Evolutionary conservation across 2,329 filamentous ascomycete genomes (phyloP), one percentile per base, ranked within the genome.

Genomic region (Podosphaera fusca): DNA sequence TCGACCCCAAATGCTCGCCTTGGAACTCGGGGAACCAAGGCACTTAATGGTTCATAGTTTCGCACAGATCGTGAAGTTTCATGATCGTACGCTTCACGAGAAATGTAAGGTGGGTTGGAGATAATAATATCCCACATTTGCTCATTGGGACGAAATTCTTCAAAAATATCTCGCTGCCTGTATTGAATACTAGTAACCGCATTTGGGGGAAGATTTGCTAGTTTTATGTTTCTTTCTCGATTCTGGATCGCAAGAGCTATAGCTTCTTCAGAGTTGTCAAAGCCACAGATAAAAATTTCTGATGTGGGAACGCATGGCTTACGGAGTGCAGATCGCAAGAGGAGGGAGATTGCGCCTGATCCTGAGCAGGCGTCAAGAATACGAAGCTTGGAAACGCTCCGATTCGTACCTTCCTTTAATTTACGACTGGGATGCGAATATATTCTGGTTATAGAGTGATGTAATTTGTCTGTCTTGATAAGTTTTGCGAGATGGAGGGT

Each of bases 101-200:
- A 94, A 55, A 96, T 82, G 67, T 96, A 96, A 0, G 92, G 92
- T 14, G 92, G 92, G 65, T 98, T 98, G 1, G 85, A 85, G 40
- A 92, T 77, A 1, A 98, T 69, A 3, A 96, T 70, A 58, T 68
- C 64, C 50, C 58, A 60, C 31, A 38, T 42, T 55, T 52, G 33
- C 2, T 47, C 36, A n/a, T 42, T 29, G 5, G 29, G 29, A 9
- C 40, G 52, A 42, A 49, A 45, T 9, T 9, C 14, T 33, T 49
- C 45, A 7, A 57, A 55, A 5, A 57, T 46, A 21, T 57, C 36
- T 38, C 51, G 31, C 21, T 49, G 49, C 45, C 8, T 36, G 45
- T 46, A 55, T 40, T 9, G 6, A 7, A 21, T 33, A n/a, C 34
- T 12, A 42, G 33, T 21, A 10, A 12, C 10, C 2, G 29, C 33